phyloP scores from a whole-genome alignment of 1,139 yeast species.

The Sugiyamaella pinicola region DNA sequence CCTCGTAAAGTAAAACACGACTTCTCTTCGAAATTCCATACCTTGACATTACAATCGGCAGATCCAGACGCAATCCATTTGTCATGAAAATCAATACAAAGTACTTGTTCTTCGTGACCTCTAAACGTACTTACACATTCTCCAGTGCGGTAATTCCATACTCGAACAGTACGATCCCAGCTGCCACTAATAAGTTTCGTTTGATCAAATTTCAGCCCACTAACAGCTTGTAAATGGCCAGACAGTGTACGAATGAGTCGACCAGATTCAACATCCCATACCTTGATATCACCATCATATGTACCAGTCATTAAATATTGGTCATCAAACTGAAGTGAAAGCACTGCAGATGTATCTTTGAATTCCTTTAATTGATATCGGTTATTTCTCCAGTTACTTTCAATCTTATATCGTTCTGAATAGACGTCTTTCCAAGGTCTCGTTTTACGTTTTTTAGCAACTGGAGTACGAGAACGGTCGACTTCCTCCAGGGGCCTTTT shows the following conservation, averaged over 20 bases:
- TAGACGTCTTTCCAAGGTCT: conserved; percentile 97
- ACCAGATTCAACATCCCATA: conserved; percentile 86
- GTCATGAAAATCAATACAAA: conserved; percentile 75
- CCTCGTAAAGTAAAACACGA: conserved; percentile 93
- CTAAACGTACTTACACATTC: conserved; percentile 90
- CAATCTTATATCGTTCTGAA: conserved; percentile 85
- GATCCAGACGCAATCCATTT: conserved; percentile 90
- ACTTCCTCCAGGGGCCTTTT: neutral
- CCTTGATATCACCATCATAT: conserved; percentile 81
- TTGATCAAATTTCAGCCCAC: conserved; percentile 80
- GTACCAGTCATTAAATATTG: conserved; percentile 87
- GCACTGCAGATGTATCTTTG: conserved; percentile 87
- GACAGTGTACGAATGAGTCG: conserved; percentile 71
- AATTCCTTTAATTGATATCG: conserved; percentile 64
- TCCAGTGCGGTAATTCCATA: conserved; percentile 95
- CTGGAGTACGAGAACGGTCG: conserved; percentile 17
- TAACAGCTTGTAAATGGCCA: conserved; percentile 86
- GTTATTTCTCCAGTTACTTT: conserved; percentile 93
- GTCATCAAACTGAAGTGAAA: conserved; percentile 80
- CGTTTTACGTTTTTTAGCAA: conserved; percentile 41
- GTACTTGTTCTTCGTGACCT: conserved; percentile 87
- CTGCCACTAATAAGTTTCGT: conserved; percentile 91
- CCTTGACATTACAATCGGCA: conserved; percentile 87
- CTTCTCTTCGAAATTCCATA: conserved; percentile 94
- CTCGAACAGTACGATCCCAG: conserved; percentile 84